These are phyloP conservation scores for Phytophthora fragariae DNA, from an alignment of 352 stramenopile genomes.

Conservation along the genomic window DNA sequence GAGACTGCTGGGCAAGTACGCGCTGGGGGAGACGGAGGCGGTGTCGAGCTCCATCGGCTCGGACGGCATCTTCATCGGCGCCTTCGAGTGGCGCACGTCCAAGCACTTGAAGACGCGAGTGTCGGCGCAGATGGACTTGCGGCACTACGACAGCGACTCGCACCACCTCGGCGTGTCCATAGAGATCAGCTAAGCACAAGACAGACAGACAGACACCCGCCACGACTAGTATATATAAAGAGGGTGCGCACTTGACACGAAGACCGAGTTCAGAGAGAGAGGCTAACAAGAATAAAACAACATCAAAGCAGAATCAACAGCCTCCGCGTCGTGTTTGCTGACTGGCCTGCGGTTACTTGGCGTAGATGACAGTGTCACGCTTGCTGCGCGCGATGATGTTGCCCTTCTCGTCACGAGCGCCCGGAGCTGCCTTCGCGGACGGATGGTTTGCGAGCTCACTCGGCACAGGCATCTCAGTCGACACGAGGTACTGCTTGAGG, in stretches of 20 bases:
- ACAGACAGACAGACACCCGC: slow-evolving; percentile 4
- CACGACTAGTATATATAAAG: slow-evolving; percentile 42
- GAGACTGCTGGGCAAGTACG: slow-evolving; percentile 63
- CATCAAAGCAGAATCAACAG: slow-evolving; percentile 14
- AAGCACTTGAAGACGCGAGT: slow-evolving; percentile 78
- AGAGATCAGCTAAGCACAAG: slow-evolving; percentile 65
- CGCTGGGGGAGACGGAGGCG: slow-evolving; percentile 53
- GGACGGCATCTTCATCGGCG: slow-evolving; percentile 77
- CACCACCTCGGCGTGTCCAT: slow-evolving; percentile 86
- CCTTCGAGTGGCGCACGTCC: slow-evolving; percentile 82
- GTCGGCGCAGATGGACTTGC: slow-evolving; percentile 81
- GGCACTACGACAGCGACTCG: slow-evolving; percentile 87
- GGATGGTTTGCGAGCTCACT: slow-evolving; percentile 94
- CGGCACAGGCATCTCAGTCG: slow-evolving; percentile 95
- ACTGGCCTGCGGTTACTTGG: slow-evolving; percentile 54
- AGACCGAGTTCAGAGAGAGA: slow-evolving; percentile 1
- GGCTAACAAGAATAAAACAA: slow-evolving; percentile 17
- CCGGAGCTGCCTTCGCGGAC: slow-evolving; percentile 88
- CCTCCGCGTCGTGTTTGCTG: background rate
- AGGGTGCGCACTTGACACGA: slow-evolving; percentile 16
- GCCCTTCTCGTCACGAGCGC: slow-evolving; percentile 84
- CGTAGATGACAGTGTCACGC: slow-evolving; percentile 89
- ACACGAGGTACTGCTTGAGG: slow-evolving; percentile 97
- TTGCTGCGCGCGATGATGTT: slow-evolving; percentile 90
- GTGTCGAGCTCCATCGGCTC: slow-evolving; percentile 73